phyloP scores from a whole-genome alignment of 2,329 filamentous ascomycete genomes.

The Bisporella sp. region DNA sequence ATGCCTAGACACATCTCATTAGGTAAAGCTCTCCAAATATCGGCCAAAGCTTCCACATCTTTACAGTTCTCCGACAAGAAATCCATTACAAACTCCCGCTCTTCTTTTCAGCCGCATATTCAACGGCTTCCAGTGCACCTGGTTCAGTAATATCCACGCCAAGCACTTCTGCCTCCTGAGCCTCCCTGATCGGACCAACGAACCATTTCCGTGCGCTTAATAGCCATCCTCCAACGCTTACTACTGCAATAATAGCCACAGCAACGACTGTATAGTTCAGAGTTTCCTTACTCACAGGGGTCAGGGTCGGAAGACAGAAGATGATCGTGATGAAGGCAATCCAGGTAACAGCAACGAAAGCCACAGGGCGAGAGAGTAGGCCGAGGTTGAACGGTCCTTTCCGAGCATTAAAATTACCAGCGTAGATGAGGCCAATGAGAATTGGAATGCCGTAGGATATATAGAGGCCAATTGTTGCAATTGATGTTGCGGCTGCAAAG shows the following conservation, averaged over 20 bases:
- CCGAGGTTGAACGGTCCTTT: constrained; percentile 51
- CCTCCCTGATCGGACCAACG: constrained; percentile 46
- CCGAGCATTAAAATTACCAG: constrained; percentile 37
- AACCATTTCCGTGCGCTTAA: constrained; percentile 49
- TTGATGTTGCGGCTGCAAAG: constrained; percentile 50
- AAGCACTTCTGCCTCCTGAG: constrained; percentile 40
- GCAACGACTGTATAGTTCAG: constrained; percentile 54
- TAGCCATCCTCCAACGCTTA: constrained; percentile 41
- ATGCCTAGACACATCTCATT: too few relatives aligned
- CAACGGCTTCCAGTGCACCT: constrained; percentile 19
- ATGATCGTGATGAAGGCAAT: constrained; percentile 48
- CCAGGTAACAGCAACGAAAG: constrained; percentile 41
- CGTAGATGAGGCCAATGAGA: constrained; percentile 45
- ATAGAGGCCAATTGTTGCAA: constrained; percentile 51
- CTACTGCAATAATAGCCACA: constrained; percentile 47
- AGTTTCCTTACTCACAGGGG: constrained; percentile 48
- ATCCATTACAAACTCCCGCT: not conserved
- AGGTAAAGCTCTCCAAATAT: too few relatives aligned
- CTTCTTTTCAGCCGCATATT: constrained; percentile 10
- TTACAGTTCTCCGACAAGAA: not conserved
- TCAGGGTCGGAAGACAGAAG: constrained; percentile 42
- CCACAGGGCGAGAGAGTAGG: constrained; percentile 38
- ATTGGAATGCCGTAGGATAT: constrained; percentile 52
- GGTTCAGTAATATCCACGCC: constrained; percentile 36
- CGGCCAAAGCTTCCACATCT: too few relatives aligned